These are phyloP conservation scores for Daldinia caldariorum DNA, from an alignment of 495 filamentous ascomycete species.

Conservation along the genomic window DNA sequence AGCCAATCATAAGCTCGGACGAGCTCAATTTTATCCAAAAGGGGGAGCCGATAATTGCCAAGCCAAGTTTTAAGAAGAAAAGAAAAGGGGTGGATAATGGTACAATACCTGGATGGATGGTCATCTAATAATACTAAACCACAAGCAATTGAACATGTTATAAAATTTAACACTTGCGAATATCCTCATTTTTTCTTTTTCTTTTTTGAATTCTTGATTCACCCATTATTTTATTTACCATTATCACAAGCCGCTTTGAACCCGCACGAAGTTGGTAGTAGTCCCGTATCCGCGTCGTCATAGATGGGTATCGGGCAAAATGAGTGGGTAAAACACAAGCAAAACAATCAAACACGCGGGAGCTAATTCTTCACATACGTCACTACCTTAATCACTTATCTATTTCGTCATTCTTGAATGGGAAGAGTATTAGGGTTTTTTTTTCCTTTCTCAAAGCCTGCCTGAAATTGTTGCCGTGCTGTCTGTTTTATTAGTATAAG, in stretches of 20 bases:
- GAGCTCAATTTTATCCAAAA: constrained; percentile 8
- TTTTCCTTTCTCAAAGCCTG: too few relatives aligned
- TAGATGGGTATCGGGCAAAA: constrained; percentile 7
- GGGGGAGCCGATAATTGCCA: background rate
- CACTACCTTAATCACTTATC: constrained; percentile 13
- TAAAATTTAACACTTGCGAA: background rate
- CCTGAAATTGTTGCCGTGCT: background rate
- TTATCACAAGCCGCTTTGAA: background rate
- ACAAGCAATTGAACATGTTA: background rate
- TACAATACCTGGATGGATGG: background rate
- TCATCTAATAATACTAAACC: background rate
- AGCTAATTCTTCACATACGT: constrained; percentile 11
- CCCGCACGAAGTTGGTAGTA: background rate
- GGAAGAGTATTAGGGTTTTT: background rate
- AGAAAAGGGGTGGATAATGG: too few relatives aligned
- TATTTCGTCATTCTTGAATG: constrained; percentile 15
- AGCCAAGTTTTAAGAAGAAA: background rate
- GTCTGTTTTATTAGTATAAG: background rate
- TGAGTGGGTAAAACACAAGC: background rate
- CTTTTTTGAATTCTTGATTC: too few relatives aligned
- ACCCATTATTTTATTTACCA: background rate
- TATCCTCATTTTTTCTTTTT: constrained; percentile 4
- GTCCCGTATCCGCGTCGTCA: constrained; percentile 18
- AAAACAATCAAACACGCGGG: background rate
- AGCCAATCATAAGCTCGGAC: background rate